A percentile compares a stretch with the other conserved stretches of the same genome.
phyloP scores from a whole-genome alignment of 2,329 filamentous ascomycete species.

The Emericellopsis atlantica region DNA sequence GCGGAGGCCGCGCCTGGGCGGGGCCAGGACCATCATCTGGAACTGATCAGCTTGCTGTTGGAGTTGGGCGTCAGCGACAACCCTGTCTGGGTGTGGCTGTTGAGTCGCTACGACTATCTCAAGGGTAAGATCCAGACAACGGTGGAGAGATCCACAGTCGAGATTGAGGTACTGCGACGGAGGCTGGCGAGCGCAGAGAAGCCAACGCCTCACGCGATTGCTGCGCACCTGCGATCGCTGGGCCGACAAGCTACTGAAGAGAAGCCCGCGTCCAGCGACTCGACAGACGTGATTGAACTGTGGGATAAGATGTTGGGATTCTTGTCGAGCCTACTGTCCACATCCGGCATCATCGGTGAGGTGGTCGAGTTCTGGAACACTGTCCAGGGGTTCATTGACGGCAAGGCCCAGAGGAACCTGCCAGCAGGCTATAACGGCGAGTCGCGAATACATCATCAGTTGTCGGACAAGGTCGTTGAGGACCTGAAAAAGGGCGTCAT shows the following conservation, averaged over 20 bases:
- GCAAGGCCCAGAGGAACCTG: slow-evolving; percentile 66
- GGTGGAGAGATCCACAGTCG: slow-evolving; percentile 76
- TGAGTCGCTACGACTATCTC: slow-evolving; percentile 79
- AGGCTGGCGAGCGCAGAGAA: slow-evolving; percentile 64
- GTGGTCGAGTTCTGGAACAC: slow-evolving; percentile 91
- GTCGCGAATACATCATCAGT: slow-evolving; percentile 67
- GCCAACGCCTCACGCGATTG: slow-evolving; percentile 55
- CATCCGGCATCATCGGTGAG: slow-evolving; percentile 75
- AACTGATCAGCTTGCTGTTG: slow-evolving; percentile 77
- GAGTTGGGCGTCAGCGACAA: slow-evolving; percentile 93
- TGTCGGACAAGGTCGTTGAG: slow-evolving; percentile 56
- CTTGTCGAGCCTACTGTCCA: slow-evolving; percentile 60
- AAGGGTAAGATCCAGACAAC: slow-evolving; percentile 72
- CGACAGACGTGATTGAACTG: slow-evolving; percentile 68
- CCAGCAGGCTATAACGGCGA: slow-evolving; percentile 73
- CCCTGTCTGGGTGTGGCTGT: slow-evolving; percentile 90
- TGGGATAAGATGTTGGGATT: slow-evolving; percentile 83
- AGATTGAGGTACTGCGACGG: slow-evolving; percentile 82
- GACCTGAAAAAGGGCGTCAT: slow-evolving; percentile 67
- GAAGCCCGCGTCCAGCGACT: slow-evolving; percentile 56
- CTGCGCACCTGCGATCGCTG: slow-evolving; percentile 64
- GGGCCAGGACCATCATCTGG: slow-evolving; percentile 75
- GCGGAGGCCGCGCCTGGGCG: slow-evolving; percentile 33
- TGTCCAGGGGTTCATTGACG: slow-evolving; percentile 78
- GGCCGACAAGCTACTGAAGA: slow-evolving; percentile 53